These are phyloP conservation scores for Rhynchosporium agropyri DNA, from an alignment of 2,329 filamentous ascomycete genomes.

Conservation along the genomic window DNA sequence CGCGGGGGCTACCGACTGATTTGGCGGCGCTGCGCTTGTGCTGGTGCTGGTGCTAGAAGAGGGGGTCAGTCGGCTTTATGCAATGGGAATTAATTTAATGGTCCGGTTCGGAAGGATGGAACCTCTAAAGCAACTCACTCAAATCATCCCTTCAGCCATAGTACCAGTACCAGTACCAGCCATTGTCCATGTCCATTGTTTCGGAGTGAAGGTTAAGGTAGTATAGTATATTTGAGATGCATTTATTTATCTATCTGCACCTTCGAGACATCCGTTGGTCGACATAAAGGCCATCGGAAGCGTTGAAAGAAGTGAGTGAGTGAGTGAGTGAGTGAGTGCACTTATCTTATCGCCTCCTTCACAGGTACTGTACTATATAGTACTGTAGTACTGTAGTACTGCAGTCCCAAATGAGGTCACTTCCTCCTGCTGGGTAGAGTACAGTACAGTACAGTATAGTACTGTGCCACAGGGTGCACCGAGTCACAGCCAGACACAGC, in stretches of 20 bases:
- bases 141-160: not conserved
- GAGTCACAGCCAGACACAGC: not conserved
- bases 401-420: no score
- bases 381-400: no score
- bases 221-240: no score
- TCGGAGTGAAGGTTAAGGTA: not conserved
- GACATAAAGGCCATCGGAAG: no score
- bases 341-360: no score
- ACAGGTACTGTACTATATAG: no score
- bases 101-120: conserved; percentile 4
- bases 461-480: not conserved
- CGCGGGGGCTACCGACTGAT: conserved; percentile 8
- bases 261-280: not conserved
- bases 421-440: not conserved
- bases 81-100: not conserved
- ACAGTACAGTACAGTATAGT: not conserved
- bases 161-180: no score
- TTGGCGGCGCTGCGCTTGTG: not conserved
- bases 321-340: no score
- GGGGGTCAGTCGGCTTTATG: not conserved
- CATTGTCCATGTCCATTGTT: not conserved
- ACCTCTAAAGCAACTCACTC: not conserved
- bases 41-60: not conserved
- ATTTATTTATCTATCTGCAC: not conserved
- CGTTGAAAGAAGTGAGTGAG: no score